Conservation (phyloP, 176 grass and related monocot species). For the Canna indica region DNA sequence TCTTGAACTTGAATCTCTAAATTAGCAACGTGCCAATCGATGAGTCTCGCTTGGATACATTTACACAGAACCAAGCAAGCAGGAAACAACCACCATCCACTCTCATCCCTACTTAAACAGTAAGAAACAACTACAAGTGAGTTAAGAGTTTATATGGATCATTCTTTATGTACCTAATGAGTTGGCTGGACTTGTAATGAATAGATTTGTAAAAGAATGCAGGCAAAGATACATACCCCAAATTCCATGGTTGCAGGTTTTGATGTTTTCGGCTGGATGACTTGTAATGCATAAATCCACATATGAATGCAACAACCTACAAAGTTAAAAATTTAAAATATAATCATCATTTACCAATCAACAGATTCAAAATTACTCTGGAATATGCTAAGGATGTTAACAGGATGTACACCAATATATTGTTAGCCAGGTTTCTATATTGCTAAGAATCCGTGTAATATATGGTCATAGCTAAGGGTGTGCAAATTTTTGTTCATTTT, state of each 20-base stretch:
- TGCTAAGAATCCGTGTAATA: too few relatives aligned
- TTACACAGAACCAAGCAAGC: constrained; percentile 69
- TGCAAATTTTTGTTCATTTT: too few relatives aligned
- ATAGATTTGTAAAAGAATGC: too few relatives aligned
- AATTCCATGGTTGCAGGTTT: constrained; percentile 71
- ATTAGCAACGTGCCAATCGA: constrained; percentile 99
- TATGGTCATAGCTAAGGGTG: too few relatives aligned
- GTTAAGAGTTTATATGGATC: background rate
- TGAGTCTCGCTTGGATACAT: constrained; percentile 97
- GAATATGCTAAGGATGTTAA: background rate
- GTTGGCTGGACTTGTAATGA: too few relatives aligned
- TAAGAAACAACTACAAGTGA: background rate
- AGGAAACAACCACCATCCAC: constrained; percentile 97
- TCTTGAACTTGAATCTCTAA: constrained; percentile 99
- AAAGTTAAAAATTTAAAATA: background rate
- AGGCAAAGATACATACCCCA: constrained; percentile 55
- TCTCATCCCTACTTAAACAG: constrained; percentile 75
- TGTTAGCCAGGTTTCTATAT: too few relatives aligned
- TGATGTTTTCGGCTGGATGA: constrained; percentile 74
- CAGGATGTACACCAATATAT: too few relatives aligned
- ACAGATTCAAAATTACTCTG: background rate
- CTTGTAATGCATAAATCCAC: constrained; percentile 92
- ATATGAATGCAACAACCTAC: constrained; percentile 83
- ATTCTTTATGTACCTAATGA: too few relatives aligned
- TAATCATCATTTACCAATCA: background rate